Base-by-base conservation (phyloP, 768 basidiomycete species). In the Tricholoma bakamatsutake region DNA sequence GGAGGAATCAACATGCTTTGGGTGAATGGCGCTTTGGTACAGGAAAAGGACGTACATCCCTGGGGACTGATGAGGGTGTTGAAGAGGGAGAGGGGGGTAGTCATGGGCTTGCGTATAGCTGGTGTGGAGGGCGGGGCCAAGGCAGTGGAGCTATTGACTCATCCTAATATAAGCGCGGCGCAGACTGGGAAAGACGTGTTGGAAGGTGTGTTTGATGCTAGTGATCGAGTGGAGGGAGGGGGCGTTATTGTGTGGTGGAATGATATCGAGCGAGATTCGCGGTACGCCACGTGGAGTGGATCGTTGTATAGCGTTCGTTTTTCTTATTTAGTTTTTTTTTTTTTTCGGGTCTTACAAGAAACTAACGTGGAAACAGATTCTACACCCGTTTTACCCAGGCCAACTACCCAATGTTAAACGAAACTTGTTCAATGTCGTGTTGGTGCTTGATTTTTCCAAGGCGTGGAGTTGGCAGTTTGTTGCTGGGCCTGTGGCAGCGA, bases 161-260 rank as follows among this genome's bases (percentile, higher is more conserved):
- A 93, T 67, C 73, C 80, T 0, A 73, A 71, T 9, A 75, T 94
- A 50, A 78, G 77, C 1, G 66, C 69, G 1, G 70, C 81, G 1
- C 80, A 84, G 56, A 72, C 72, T n/a, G 77, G 74, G 37, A 71
- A 69, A 12, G 79, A 71, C 17, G 73, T 77, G 4, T 61, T 82
- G 51, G 87, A 90, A 53, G 90, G 87, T 0, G 61, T 97, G n/a
- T 87, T 96, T 55, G 97, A 98, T 69, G 88, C 93, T 1, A 93
- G 89, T 56, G 96, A 99, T 69, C 75, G 90, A 15, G 63, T 66
- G 3, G 97, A 99, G 66, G 91, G 81, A 1, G 92, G 87, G 0
- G 77, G 72, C 34, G 77, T 88, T 3, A 78, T 95, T 37, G 65
- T 85, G 0, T 98, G 90, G 83, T 90, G 88, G 87, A 99, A 98